A percentile compares a stretch with the other conserved stretches of the same genome.
These are phyloP conservation scores for Hansfordia pulvinata DNA, from an alignment of 2,329 filamentous ascomycete species.

Conservation along the genomic window DNA sequence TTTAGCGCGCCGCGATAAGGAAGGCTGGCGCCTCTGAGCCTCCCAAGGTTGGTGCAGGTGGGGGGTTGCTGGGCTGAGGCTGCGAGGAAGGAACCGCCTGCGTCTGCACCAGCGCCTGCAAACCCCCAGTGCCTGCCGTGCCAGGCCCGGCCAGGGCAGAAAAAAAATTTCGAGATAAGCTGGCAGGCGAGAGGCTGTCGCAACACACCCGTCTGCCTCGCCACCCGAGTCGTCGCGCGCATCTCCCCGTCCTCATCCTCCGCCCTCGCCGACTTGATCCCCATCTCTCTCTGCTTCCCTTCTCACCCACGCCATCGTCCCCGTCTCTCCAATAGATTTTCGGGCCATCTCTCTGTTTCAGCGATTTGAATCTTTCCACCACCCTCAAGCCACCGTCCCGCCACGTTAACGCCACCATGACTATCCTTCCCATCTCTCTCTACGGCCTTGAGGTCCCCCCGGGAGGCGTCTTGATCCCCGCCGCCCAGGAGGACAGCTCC, in stretches of 20 bases:
- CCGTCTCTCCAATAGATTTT: background rate
- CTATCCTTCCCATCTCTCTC: conserved; percentile 57
- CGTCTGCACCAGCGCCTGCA: too few species aligned
- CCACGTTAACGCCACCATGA: conserved; percentile 28
- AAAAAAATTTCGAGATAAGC: background rate
- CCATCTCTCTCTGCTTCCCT: background rate
- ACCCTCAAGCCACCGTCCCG: conserved; percentile 3
- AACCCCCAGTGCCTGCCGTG: too few species aligned
- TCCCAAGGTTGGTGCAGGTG: too few species aligned
- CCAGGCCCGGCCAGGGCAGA: conserved; percentile 1
- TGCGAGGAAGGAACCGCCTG: too few species aligned
- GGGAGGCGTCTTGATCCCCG: conserved; percentile 71
- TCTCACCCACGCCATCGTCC: conserved; percentile 1
- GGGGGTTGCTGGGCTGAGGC: too few species aligned
- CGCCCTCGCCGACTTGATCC: too few species aligned
- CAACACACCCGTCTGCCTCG: background rate
- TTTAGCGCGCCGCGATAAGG: too few species aligned
- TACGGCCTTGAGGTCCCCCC: conserved; percentile 87
- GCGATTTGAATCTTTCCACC: conserved; percentile 3
- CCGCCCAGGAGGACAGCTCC: conserved; percentile 50
- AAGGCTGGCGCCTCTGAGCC: too few species aligned
- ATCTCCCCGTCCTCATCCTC: too few species aligned
- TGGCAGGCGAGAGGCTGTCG: too few species aligned
- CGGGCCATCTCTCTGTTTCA: too few species aligned
- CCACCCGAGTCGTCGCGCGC: background rate